Conservation (phyloP, 2,329 filamentous ascomycete genomes). For the Fusarium sp. region DNA sequence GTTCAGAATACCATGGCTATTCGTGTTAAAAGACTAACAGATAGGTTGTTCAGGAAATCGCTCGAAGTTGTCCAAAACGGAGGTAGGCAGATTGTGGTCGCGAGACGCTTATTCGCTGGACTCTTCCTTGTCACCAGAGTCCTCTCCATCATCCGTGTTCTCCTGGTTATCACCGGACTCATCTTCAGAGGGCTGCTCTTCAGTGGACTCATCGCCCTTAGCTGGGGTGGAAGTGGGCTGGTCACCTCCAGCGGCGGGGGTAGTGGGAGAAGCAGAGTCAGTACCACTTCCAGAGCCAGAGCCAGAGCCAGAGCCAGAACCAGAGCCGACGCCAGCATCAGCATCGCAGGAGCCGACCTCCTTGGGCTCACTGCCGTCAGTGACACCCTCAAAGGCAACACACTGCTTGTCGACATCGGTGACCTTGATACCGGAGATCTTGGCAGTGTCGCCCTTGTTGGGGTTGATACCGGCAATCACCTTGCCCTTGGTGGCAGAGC, state of each 20-base stretch:
- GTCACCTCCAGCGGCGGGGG: slow-evolving; percentile 12
- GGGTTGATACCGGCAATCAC: slow-evolving; percentile 56
- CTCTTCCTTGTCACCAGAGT: slow-evolving; percentile 4
- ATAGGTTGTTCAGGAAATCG: not conserved
- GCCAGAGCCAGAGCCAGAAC: slow-evolving; percentile 10
- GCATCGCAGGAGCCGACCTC: slow-evolving; percentile 39
- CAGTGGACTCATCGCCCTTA: not conserved
- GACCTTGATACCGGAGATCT: slow-evolving; percentile 38
- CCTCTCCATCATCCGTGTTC: not conserved
- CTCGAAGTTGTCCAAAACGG: too few relatives aligned
- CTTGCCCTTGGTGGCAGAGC: slow-evolving; percentile 52
- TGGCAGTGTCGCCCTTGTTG: slow-evolving; percentile 53
- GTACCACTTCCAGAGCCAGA: slow-evolving; percentile 12
- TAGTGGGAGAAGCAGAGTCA: slow-evolving; percentile 13
- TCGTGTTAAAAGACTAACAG: not conserved
- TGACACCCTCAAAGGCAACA: slow-evolving; percentile 40
- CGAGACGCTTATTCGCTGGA: not conserved
- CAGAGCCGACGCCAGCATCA: slow-evolving; percentile 6
- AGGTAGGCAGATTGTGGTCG: not conserved
- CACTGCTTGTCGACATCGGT: slow-evolving; percentile 39
- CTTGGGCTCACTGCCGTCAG: slow-evolving; percentile 42
- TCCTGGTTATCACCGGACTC: slow-evolving; percentile 7
- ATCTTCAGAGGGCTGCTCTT: slow-evolving; percentile 9
- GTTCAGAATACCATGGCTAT: too few relatives aligned
- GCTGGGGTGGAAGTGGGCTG: not conserved